phyloP scores from a whole-genome alignment of 1,284 basidiomycete species.

The Cystobasidium pallidum region DNA sequence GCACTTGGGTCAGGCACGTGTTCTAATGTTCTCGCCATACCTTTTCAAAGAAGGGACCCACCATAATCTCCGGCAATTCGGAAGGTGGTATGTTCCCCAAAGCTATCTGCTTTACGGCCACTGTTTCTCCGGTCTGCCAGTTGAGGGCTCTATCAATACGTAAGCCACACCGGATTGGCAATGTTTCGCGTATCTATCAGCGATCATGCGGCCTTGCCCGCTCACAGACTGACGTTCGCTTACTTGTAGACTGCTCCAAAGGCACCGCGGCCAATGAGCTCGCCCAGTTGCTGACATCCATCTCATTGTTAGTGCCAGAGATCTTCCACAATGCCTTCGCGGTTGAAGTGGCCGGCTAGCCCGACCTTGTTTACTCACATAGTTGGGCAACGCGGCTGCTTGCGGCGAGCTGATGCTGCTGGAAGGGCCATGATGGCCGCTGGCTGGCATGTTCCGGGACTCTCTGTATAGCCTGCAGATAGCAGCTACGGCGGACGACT shows the following conservation, averaged over 20 bases:
- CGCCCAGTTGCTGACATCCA: conserved; percentile 48
- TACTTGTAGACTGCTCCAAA: conserved; percentile 51
- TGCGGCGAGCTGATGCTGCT: conserved; percentile 7
- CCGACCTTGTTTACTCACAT: conserved; percentile 44
- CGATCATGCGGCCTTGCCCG: background rate
- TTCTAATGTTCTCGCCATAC: background rate
- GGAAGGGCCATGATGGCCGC: conserved; percentile 20
- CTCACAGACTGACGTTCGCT: background rate
- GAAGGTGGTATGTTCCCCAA: conserved; percentile 88
- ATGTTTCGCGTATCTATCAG: background rate
- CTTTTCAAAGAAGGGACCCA: conserved; percentile 59
- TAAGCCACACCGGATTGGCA: background rate
- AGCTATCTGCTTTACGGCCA: conserved; percentile 81
- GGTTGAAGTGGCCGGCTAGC: background rate
- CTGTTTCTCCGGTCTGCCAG: conserved; percentile 79
- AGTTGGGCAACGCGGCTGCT: conserved; percentile 47
- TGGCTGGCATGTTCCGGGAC: background rate
- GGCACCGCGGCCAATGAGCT: conserved; percentile 51
- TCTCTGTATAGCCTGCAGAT: background rate
- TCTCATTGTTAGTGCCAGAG: background rate
- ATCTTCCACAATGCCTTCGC: too few species aligned
- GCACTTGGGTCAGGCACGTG: conserved; percentile 7
- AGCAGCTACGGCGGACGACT: background rate
- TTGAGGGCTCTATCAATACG: conserved; percentile 32
- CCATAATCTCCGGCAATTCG: conserved; percentile 96